phyloP scores from a whole-genome alignment of 2,329 filamentous ascomycete species.

The Aureobasidium zeae region DNA sequence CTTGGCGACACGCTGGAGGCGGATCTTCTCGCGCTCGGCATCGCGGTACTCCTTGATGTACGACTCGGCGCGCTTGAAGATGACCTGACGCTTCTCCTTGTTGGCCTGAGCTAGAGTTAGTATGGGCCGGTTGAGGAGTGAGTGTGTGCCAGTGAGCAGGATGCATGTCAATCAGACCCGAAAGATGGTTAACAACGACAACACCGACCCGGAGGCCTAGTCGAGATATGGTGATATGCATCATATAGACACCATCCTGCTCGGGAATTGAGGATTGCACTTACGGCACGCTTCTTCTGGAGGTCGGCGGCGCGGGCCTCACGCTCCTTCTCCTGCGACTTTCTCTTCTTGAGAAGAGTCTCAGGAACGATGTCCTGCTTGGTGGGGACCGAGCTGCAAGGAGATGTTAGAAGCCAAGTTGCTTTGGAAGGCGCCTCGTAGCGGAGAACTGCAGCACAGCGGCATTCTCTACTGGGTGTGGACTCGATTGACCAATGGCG shows the following conservation, averaged over 20 bases:
- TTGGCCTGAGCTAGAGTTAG: slow-evolving; percentile 58
- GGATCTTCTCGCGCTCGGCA: slow-evolving; percentile 95
- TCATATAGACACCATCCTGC: slow-evolving; percentile 60
- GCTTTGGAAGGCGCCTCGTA: slow-evolving; percentile 63
- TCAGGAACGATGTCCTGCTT: slow-evolving; percentile 95
- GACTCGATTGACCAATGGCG: slow-evolving; percentile 51
- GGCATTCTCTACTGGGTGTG: slow-evolving; percentile 77
- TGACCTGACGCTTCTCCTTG: slow-evolving; percentile 96
- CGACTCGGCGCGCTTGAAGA: slow-evolving; percentile 99
- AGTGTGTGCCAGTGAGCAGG: background rate
- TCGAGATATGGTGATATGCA: slow-evolving; percentile 67
- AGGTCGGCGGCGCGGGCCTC: slow-evolving; percentile 72
- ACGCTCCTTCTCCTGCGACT: slow-evolving; percentile 98
- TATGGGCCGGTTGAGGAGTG: slow-evolving; percentile 5
- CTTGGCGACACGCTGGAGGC: slow-evolving; percentile 81
- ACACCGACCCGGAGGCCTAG: slow-evolving; percentile 90
- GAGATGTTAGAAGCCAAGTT: slow-evolving; percentile 65
- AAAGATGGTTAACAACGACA: slow-evolving; percentile 99
- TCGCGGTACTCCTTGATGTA: slow-evolving; percentile 99
- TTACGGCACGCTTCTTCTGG: slow-evolving; percentile 84
- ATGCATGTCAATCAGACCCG: slow-evolving; percentile 66
- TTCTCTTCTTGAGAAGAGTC: slow-evolving; percentile 99
- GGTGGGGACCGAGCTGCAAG: slow-evolving; percentile 73
- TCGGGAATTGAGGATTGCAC: slow-evolving; percentile 32
- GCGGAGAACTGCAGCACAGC: slow-evolving; percentile 89